Conservation (phyloP, 2,329 filamentous ascomycete species). For the Thielaviopsis cerberus region DNA sequence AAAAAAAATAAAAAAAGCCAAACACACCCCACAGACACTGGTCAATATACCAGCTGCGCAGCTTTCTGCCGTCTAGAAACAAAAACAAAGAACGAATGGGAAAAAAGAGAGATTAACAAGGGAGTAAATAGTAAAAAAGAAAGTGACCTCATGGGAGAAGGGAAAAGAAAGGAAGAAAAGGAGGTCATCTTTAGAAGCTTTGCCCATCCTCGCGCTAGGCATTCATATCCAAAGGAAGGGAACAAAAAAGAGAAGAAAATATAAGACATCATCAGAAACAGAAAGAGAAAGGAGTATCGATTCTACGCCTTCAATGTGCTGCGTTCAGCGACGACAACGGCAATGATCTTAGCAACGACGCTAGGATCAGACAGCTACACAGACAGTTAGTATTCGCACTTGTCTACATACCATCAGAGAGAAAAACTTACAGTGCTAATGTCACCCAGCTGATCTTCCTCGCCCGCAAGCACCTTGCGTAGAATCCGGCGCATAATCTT, state of each 20-base stretch:
- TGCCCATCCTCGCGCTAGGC: not conserved
- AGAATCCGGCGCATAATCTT: constrained; percentile 98
- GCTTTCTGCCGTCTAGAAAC: not conserved
- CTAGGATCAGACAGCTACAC: constrained; percentile 70
- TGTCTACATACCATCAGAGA: no score
- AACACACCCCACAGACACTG: not conserved
- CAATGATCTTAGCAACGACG: constrained; percentile 79
- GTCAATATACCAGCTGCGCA: not conserved
- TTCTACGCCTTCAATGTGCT: constrained; percentile 22
- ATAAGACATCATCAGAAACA: constrained; percentile 8
- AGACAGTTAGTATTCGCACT: no score
- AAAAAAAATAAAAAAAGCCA: not conserved
- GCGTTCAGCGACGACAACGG: constrained; percentile 48
- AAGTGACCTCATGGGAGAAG: not conserved
- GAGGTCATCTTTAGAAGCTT: not conserved
- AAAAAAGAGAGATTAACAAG: not conserved
- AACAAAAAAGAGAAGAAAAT: constrained; percentile 2
- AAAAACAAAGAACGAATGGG: not conserved
- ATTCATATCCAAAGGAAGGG: not conserved
- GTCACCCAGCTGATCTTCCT: constrained; percentile 93
- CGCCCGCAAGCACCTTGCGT: constrained; percentile 89
- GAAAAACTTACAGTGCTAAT: constrained; percentile 57
- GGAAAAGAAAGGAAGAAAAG: not conserved
- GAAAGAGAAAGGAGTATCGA: not conserved
- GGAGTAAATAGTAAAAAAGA: not conserved